Base-by-base conservation (phyloP, 257 asterid species). In the Solanum appendiculatum region DNA sequence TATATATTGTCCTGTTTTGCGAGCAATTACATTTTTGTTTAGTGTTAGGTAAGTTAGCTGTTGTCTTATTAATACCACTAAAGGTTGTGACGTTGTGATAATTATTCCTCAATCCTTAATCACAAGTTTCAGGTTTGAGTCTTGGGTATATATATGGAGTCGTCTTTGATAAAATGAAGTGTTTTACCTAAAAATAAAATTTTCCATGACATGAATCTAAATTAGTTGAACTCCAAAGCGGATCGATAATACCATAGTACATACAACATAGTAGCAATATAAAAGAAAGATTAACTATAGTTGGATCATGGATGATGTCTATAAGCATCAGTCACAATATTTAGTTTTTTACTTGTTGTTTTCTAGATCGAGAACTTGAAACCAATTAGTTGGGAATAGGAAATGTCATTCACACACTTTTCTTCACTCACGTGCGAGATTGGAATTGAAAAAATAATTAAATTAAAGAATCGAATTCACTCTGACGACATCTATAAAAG, bases 121-220 rank as follows among this genome's bases (percentile, higher is more conserved):
- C 3, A 60, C 0, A 60, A 60, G 1, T 4, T 60, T 10, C 4
- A 23, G 2, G 1, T 60, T 60, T 60, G 33, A 60, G 0, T 2
- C 3, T 1, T 2, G 1, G 9, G 9, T 40, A 40, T 40, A 40
- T n/a, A n/a, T n/a, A n/a, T n/a, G n/a, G 12, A 40, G 6, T 60
- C 1, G 31, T 10, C 7, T 10, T 23, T 60, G 0, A 10, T n/a
- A n/a, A n/a, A n/a, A n/a, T n/a, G 0, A 60, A 60, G 3, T 4
- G 1, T 0, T 60, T 60, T 9, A 60, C 0, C 0, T 23, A 0
- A 23, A 23, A 60, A 0, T 60, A 1, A 60, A 60, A 60, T 5
- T 60, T n/a, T 9, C 0, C 16, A 10, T n/a, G n/a, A 60, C 15
- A 0, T 25, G 0, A 54, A 56, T 56, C 5, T 1, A 20, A 56